Percentiles rank a stretch among this genome's conserved stretches.
Evolutionary conservation across 148 eudicot genomes (phyloP).

Genomic region (Rhododendron mucronatum): DNA sequence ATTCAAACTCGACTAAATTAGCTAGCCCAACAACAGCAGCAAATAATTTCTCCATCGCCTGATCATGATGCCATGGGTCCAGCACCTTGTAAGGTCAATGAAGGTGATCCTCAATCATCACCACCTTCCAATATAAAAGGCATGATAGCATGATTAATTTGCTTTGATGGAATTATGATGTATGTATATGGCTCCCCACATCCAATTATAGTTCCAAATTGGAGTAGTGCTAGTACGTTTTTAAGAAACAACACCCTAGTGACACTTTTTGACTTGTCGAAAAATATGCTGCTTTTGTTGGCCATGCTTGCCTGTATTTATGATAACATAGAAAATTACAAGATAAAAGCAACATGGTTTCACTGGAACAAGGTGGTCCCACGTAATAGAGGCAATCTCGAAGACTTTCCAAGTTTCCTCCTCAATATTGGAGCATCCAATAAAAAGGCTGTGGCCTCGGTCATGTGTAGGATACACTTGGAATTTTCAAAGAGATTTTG

Average conservation of each 20-base stretch:
- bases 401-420: neutral
- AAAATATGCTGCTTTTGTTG: neutral
- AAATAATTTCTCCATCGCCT: neutral
- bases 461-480: neutral
- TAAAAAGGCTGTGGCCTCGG: neutral
- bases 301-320: slow-evolving; percentile 11
- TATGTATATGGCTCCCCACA: neutral
- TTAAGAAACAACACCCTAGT: neutral
- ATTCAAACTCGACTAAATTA: neutral
- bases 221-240: neutral
- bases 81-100: neutral
- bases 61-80: slow-evolving; percentile 3
- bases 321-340: neutral
- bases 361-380: slow-evolving; percentile 2
- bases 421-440: neutral
- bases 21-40: neutral
- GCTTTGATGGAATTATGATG: neutral
- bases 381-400: no score
- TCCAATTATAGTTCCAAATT: neutral
- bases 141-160: neutral
- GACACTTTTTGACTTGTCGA: neutral
- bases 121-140: neutral
- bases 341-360: neutral
- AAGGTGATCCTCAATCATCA: neutral
- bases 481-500: neutral